Base-by-base conservation (phyloP, 2,329 filamentous ascomycete species). In the Pseudocercospora macadamiae region DNA sequence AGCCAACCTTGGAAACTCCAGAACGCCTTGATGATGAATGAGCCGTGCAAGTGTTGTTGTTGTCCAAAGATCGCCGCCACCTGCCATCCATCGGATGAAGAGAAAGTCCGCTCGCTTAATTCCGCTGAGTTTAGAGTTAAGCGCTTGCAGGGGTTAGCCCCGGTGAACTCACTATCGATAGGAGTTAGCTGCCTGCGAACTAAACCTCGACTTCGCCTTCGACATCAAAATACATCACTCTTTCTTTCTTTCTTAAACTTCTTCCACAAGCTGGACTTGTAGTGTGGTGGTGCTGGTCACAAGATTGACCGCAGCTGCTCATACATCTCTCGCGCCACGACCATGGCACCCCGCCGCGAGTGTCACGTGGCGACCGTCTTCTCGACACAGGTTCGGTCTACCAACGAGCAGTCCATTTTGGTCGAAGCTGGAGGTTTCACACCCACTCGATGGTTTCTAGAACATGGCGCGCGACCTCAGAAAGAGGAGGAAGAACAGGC, bases 381-480 rank as follows among this genome's bases (percentile, higher is more conserved):
- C 37, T 66, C 70, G 8, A 64, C 68, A 2, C 64, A 66, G 30
- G 70, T 71, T 2, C 48, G 58, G 18, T 67, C 66, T 4, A 44
- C 63, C 21, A 69, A 72, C 55, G 60, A 67, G 21, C 39, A 49
- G 21, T 62, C 62, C 1, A 68, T 73, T 18, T 52, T 72, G 8
- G 66, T 72, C 28, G 71, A 73, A 58, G 65, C 70, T n/a, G 71
- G 70, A 19, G 62, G 64, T n/a, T 69, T 68, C 51, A 65, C 64
- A 25, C 70, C 71, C 1, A 63, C 64, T 52, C 61, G 65, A 48
- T 73, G 69, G 67, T 73, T 72, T 53, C 49, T 72, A 3, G 66
- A 68, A 52, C 66, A 66, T 32, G 62, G 60, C 23, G 30, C 64
- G 32, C 51, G 48, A 12, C 34, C 39, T 10, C n/a, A n/a, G n/a